Base-by-base conservation (phyloP, 768 basidiomycete species). In the Suillus lakei region DNA sequence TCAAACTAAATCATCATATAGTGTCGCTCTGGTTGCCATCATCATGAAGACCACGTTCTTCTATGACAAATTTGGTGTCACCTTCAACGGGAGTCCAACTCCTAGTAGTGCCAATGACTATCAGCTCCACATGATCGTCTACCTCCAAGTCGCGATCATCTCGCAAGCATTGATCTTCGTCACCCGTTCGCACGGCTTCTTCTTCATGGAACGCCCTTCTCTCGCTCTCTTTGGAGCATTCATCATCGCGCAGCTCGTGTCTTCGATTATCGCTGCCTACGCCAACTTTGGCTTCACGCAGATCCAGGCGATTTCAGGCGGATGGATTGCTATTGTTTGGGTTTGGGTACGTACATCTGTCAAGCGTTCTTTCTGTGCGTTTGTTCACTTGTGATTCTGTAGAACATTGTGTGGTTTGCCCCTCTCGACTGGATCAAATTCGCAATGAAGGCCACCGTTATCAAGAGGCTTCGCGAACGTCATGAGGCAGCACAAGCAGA, bases 251-350 rank as follows among this genome's bases (percentile, higher is more conserved):
- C 97, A 99, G 81, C 87, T 98, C 65, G 83, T 99, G 61, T 95
- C 96, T 1, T 93, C 94, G 46, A 96, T 99, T 83, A 98, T 99
- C 70, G 96, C 96, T 56, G 94, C 84, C 13, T 99, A 91, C 79
- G 96, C 85, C 71, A 74, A 98, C 85, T 98, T 92, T 92, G 92
- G 93, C 78, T 99, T 99, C 87, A 96, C 96, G 39, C 76, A 90
- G 62, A 92, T 98, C 68, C 77, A 82, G 39, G 74, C 81, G 28
- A 89, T 98, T 76, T 93, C 91, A 67, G 96, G 93, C 75, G 92
- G 90, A 32, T 98, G 96, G 96, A 93, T 98, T 69, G 97, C 96
- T 81, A 96, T 99, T 69, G 85, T 97, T 65, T 98, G 96, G 96
- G 86, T 96, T 69, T 96, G 94, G 93, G 93, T 94, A 82, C 48